phyloP scores from a whole-genome alignment of 1,139 yeast species.

The Pichia norvegensis region DNA sequence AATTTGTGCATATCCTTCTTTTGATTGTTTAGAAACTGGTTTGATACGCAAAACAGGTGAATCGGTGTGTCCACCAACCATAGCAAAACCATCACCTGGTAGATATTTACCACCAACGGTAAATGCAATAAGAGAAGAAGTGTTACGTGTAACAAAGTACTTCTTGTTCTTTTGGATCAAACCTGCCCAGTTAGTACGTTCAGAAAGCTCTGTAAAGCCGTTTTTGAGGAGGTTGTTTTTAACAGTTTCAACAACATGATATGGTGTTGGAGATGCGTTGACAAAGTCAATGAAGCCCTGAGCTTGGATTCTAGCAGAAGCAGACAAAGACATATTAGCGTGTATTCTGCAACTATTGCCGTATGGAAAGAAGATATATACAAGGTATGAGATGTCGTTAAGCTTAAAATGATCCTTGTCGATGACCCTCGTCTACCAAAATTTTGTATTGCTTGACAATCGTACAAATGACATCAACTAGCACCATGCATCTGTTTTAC shows the following conservation, averaged over 20 bases:
- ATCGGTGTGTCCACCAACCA: constrained; percentile 93
- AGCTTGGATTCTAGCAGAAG: constrained; percentile 32
- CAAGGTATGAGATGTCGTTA: too few relatives aligned
- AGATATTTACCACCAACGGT: constrained; percentile 65
- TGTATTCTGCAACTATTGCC: not conserved
- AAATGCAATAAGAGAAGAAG: constrained; percentile 82
- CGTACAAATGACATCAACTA: too few relatives aligned
- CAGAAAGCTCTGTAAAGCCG: constrained; percentile 72
- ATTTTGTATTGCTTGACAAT: too few relatives aligned
- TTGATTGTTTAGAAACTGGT: constrained; percentile 69
- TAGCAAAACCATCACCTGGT: constrained; percentile 80
- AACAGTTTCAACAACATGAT: constrained; percentile 76
- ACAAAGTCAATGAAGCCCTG: constrained; percentile 67
- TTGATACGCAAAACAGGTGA: constrained; percentile 88
- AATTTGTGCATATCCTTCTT: constrained; percentile 77
- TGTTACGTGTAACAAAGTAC: constrained; percentile 79
- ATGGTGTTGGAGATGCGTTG: constrained; percentile 87
- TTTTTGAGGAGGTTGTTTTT: constrained; percentile 44
- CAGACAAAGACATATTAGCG: constrained; percentile 6
- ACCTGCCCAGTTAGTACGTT: constrained; percentile 69
- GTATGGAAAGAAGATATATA: too few relatives aligned
- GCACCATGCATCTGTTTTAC: too few relatives aligned
- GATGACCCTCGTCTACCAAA: too few relatives aligned
- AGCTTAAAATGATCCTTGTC: too few relatives aligned
- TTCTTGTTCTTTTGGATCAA: constrained; percentile 48